Percentiles rank a stretch among this genome's conserved stretches.
phyloP scores from a whole-genome alignment of 495 filamentous ascomycete species.

The Penicillium nucicola region DNA sequence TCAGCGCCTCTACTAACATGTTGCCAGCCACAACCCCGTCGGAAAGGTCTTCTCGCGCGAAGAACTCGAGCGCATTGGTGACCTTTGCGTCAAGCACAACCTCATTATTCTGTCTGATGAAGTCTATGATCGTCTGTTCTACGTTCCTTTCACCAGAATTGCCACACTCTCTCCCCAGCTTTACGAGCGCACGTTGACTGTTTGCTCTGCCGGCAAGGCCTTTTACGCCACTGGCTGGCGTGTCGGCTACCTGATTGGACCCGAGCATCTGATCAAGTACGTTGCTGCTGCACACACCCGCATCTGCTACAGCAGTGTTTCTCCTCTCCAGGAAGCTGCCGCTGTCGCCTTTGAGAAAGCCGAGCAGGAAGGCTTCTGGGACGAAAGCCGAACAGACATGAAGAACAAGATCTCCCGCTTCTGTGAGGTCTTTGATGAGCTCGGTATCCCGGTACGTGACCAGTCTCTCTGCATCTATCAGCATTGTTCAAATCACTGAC shows the following conservation, averaged over 20 bases:
- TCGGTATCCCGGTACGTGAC: conserved; percentile 67
- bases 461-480: neutral
- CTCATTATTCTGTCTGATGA: conserved; percentile 96
- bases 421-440: conserved; percentile 83
- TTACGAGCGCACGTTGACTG: conserved; percentile 81
- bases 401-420: conserved; percentile 82
- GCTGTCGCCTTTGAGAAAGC: conserved; percentile 93
- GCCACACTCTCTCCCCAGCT: conserved; percentile 86
- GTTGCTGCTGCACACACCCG: conserved; percentile 89
- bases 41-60: conserved; percentile 87
- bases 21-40: conserved; percentile 82
- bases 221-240: conserved; percentile 98
- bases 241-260: conserved; percentile 92
- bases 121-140: conserved; percentile 93
- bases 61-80: conserved; percentile 82
- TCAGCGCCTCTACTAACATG: neutral
- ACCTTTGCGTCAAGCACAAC: conserved; percentile 88
- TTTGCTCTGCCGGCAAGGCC: conserved; percentile 94
- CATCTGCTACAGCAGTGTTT: conserved; percentile 93
- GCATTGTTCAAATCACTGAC: neutral
- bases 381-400: conserved; percentile 80
- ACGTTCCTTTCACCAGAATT: conserved; percentile 89
- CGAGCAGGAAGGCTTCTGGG: conserved; percentile 83
- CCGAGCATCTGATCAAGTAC: conserved; percentile 84
- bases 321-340: conserved; percentile 92